phyloP scores from a whole-genome alignment of 805 yeast species.

The Wilhelminamyces savonicus region DNA sequence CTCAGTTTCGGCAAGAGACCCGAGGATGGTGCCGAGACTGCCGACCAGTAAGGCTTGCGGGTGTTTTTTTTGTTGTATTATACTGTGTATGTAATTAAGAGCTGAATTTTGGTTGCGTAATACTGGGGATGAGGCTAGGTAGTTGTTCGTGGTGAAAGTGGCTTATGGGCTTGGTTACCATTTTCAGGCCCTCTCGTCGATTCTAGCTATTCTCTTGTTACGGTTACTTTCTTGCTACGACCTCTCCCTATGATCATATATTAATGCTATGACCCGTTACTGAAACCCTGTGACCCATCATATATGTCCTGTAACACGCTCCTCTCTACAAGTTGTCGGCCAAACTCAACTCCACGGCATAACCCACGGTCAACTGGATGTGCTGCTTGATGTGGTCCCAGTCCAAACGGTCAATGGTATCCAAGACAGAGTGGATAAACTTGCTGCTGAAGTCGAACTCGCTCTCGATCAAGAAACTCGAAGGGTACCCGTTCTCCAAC shows the following conservation, averaged over 20 bases:
- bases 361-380: conserved; percentile 69
- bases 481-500: conserved; percentile 73
- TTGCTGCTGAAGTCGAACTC: conserved; percentile 58
- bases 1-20: conserved; percentile 32
- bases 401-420: conserved; percentile 75
- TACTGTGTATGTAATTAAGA: not conserved
- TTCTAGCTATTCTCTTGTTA: not conserved
- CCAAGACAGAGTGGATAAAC: conserved; percentile 70
- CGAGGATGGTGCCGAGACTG: conserved; percentile 13
- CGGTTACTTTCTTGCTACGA: not conserved
- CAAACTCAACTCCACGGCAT: conserved; percentile 53
- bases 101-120: not conserved
- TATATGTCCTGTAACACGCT: too few relatives aligned
- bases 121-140: not conserved
- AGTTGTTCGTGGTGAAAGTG: conserved; percentile 1
- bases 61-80: not conserved
- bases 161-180: conserved; percentile 2
- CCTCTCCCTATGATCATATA: too few relatives aligned
- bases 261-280: too few relatives aligned
- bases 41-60: conserved; percentile 1
- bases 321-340: conserved; percentile 13
- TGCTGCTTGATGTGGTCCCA: conserved; percentile 78
- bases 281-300: too few relatives aligned
- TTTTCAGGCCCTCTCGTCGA: conserved; percentile 2
- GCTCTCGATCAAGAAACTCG: conserved; percentile 77